Evolutionary conservation across 2,329 filamentous ascomycete species (phyloP).

Genomic region (Neofusicoccum cordaticola): DNA sequence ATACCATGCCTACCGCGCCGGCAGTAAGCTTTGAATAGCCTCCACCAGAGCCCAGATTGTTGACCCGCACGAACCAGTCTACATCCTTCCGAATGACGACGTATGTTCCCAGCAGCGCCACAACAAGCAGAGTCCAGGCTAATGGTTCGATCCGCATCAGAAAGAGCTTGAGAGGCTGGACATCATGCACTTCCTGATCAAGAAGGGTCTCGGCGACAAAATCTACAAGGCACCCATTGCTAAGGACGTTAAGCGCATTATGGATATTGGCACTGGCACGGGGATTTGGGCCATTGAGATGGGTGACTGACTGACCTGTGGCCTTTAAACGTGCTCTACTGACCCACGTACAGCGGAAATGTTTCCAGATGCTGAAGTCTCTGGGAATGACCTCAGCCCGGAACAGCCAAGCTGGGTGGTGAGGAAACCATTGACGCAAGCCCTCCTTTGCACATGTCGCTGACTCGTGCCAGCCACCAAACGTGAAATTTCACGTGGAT

Average conservation of each 20-base stretch:
- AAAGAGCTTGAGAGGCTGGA: slow-evolving; percentile 35
- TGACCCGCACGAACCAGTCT: slow-evolving; percentile 27
- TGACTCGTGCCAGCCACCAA: slow-evolving; percentile 44
- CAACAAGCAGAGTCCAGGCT: not conserved
- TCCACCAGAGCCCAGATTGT: not conserved
- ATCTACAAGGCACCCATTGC: slow-evolving; percentile 23
- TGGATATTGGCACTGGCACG: slow-evolving; percentile 31
- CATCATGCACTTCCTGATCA: slow-evolving; percentile 34
- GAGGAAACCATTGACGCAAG: not conserved
- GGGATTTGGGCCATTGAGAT: slow-evolving; percentile 36
- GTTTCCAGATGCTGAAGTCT: slow-evolving; percentile 21
- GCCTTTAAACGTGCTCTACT: slow-evolving; percentile 26
- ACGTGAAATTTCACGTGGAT: slow-evolving; percentile 62
- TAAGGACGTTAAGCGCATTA: slow-evolving; percentile 17
- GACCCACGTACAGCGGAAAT: slow-evolving; percentile 28
- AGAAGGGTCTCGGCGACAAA: slow-evolving; percentile 33
- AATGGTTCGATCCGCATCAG: slow-evolving; percentile 20
- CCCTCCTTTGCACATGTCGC: no score
- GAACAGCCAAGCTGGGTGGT: slow-evolving; percentile 44
- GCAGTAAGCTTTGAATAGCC: not conserved
- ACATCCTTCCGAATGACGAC: slow-evolving; percentile 30
- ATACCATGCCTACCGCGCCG: slow-evolving; percentile 27
- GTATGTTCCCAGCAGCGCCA: slow-evolving; percentile 20
- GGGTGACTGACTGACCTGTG: slow-evolving; percentile 26
- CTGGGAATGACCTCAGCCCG: slow-evolving; percentile 45